Percentiles rank a stretch among this genome's conserved stretches.
phyloP scores from a whole-genome alignment of 306 rosid genomes.

The Lathyrus aphaca region DNA sequence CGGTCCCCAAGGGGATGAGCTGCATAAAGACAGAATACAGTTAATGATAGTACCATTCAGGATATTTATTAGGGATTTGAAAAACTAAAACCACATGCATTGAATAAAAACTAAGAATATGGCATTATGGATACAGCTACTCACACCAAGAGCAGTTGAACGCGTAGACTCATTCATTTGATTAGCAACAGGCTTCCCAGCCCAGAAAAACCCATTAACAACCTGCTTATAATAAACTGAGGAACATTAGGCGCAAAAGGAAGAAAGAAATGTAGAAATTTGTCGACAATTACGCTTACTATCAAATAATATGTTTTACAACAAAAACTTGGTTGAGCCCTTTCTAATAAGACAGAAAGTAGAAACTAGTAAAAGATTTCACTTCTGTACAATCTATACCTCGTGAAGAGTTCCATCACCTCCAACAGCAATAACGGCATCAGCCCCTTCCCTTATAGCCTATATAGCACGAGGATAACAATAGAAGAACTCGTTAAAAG shows the following conservation, averaged over 20 bases:
- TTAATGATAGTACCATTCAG: constrained; percentile 38
- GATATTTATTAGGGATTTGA: constrained; percentile 30
- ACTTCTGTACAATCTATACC: constrained; percentile 47
- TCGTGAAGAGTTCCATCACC: constrained; percentile 99
- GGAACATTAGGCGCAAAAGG: constrained; percentile 6
- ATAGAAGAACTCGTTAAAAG: constrained; percentile 16
- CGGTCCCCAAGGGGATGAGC: constrained; percentile 96
- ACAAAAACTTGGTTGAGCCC: background rate
- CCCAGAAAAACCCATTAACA: constrained; percentile 98
- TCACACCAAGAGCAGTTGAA: constrained; percentile 97
- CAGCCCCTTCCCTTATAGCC: constrained; percentile 93
- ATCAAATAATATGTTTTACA: constrained; percentile 8
- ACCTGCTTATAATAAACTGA: constrained; percentile 59
- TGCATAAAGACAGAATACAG: constrained; percentile 51
- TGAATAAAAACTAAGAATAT: constrained; percentile 17
- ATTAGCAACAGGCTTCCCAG: constrained; percentile 74
- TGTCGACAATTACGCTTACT: background rate
- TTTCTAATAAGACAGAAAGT: constrained; percentile 6
- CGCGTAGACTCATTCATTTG: constrained; percentile 54
- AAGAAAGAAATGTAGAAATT: constrained; percentile 19
- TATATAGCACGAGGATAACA: constrained; percentile 39
- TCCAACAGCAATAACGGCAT: constrained; percentile 92
- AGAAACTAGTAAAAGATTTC: constrained; percentile 21
- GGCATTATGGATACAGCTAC: constrained; percentile 43
- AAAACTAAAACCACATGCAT: constrained; percentile 25